Evolutionary conservation across 345 rosid species (phyloP).

Genomic region (Gossypium thurberi): DNA sequence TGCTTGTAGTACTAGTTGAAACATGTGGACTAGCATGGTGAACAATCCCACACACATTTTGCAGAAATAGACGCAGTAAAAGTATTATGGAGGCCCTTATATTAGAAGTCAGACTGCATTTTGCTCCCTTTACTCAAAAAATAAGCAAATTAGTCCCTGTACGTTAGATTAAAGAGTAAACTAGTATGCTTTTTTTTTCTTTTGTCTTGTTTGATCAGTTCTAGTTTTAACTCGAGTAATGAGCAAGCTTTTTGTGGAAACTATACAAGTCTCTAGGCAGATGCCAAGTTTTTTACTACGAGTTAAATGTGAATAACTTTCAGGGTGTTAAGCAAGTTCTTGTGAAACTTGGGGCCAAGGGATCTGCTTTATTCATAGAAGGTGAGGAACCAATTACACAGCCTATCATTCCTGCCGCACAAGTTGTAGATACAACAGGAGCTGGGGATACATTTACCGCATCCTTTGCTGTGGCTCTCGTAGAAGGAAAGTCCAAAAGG

Average conservation of each 20-base stretch:
- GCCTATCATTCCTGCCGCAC: conserved; percentile 58
- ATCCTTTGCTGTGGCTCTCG: conserved; percentile 86
- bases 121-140: too few species aligned
- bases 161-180: too few species aligned
- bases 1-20: neutral
- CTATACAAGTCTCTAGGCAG: neutral
- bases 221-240: neutral
- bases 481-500: conserved; percentile 69
- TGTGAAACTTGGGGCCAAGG: conserved; percentile 85
- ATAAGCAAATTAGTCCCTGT: too few species aligned
- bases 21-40: neutral
- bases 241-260: neutral
- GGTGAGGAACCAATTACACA: conserved; percentile 69
- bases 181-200: too few species aligned
- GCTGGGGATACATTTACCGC: conserved; percentile 99
- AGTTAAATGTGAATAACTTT: conserved; percentile 7
- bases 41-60: neutral
- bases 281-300: neutral
- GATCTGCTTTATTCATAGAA: conserved; percentile 73
- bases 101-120: too few species aligned
- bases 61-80: neutral
- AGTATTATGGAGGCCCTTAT: too few species aligned
- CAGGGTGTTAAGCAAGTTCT: conserved; percentile 88
- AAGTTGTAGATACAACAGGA: conserved; percentile 87
- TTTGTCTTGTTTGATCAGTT: neutral